Conservation (phyloP, 176 grass and related monocot species). For the Phragmites australis region DNA sequence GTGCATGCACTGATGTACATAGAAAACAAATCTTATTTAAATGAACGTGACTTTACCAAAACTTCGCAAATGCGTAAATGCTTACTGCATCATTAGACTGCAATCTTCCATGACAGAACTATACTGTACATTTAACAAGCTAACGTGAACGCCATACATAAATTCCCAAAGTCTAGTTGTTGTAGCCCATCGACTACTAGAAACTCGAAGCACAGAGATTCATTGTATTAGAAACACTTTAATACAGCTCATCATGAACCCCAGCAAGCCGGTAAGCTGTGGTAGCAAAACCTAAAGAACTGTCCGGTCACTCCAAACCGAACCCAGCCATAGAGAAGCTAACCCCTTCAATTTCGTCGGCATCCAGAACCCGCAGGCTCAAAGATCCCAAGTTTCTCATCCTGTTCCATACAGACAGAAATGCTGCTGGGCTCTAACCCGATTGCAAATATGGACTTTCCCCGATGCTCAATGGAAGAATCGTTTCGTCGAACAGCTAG, state of each 20-base stretch:
- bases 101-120: not conserved
- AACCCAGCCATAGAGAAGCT: not conserved
- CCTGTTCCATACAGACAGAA: not conserved
- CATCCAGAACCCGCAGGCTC: not conserved
- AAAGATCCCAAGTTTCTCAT: not conserved
- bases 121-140: not conserved
- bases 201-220: not conserved
- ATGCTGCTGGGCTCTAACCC: not conserved
- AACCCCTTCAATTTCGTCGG: not conserved
- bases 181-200: not conserved
- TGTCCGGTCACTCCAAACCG: not conserved
- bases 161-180: not conserved
- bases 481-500: slow-evolving; percentile 37
- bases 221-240: not conserved
- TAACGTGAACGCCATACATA: not conserved
- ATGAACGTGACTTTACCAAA: not conserved
- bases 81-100: not conserved
- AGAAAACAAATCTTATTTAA: not conserved
- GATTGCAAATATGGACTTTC: not conserved
- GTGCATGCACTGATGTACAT: not conserved
- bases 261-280: too few relatives aligned
- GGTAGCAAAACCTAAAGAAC: too few relatives aligned
- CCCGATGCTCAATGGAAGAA: not conserved
- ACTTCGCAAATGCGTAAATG: not conserved
- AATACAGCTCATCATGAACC: not conserved